Evolutionary conservation across 139 green algal genomes (phyloP), one percentile per base, ranked within the genome.

Genomic region (Chlorella sp.): DNA sequence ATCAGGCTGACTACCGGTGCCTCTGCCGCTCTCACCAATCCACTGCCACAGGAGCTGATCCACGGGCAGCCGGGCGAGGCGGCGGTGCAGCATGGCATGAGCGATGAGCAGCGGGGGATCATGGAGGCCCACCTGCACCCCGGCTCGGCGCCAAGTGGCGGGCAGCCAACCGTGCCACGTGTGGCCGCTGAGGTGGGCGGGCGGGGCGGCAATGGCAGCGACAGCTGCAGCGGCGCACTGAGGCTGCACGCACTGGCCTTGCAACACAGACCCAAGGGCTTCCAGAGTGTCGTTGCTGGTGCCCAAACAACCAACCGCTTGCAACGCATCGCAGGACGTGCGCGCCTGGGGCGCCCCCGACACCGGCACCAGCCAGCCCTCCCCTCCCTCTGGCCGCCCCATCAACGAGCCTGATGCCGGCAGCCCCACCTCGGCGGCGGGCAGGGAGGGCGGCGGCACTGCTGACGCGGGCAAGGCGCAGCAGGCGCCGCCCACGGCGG

Each of bases 121-220:
- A 82, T 82, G 54, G 76, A 82, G 76, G 38, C 36, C 54, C 76
- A 82, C 76, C 51, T 82, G 51, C 51, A 60, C 51, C 51, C 51
- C 2, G 51, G 14, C 11, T 60, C 51, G 22, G 51, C 51, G 24
- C 51, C 51, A 11, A 24, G 51, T 16, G 51, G 9, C 2, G 51
- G 51, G 13, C 51, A 20, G 9, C 13, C 13, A 19, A 19, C 30
- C 4, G 64, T 3, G 64, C 64, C 17, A 7, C 30, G 41, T 14
- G 64, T 40, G 64, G 32, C 32, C 22, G 64, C 30, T 3, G 28
- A 56, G 70, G 24, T 34, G 38, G 30, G 69, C 40, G 24, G 38
- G 22, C 43, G 67, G 30, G 67, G 6, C 2, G 67, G 36, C 36
- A 30, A 26, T 38, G 6, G 67, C 67, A 46, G 36, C 14, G 13